Conservation (phyloP, 208 protist genomes). For the Porcisia hertigi region DNA sequence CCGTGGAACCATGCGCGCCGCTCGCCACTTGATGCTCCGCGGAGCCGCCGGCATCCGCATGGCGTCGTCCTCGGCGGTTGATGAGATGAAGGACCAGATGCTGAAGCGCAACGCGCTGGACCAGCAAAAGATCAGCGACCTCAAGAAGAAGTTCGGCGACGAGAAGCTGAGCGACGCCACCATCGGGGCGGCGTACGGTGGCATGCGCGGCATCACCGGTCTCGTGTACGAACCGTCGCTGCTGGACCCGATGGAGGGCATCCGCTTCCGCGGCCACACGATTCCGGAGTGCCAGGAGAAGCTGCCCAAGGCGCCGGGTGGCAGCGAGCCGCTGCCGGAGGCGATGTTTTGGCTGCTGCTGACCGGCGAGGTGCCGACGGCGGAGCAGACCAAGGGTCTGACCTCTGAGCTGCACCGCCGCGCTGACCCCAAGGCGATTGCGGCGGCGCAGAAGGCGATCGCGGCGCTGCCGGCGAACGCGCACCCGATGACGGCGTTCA, state of each 20-base stretch:
- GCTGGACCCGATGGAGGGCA: constrained; percentile 95
- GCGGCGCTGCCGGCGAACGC: constrained; percentile 88
- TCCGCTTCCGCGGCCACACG: constrained; percentile 95
- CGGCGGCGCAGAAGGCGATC: constrained; percentile 82
- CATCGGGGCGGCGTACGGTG: constrained; percentile 91
- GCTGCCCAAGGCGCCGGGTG: constrained; percentile 87
- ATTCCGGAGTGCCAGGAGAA: constrained; percentile 95
- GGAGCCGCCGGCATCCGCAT: constrained; percentile 23
- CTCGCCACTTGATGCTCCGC: constrained; percentile 29
- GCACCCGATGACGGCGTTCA: constrained; percentile 97
- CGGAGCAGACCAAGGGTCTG: constrained; percentile 68
- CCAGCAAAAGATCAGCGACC: constrained; percentile 69
- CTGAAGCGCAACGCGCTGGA: constrained; percentile 43
- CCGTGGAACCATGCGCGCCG: constrained; percentile 25
- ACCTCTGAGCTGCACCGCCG: constrained; percentile 87
- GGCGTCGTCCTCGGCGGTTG: constrained; percentile 37
- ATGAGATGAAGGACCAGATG: constrained; percentile 60
- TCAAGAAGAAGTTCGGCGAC: constrained; percentile 82
- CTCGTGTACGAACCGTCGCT: constrained; percentile 97
- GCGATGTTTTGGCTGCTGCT: constrained; percentile 97
- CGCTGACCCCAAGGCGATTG: constrained; percentile 55
- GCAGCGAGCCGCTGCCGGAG: constrained; percentile 94
- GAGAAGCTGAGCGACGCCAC: constrained; percentile 91
- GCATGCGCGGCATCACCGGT: constrained; percentile 96
- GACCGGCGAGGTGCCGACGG: constrained; percentile 95